Base-by-base conservation (phyloP, 2,329 filamentous ascomycete species). In the Paraphaeosphaeria minitans region DNA sequence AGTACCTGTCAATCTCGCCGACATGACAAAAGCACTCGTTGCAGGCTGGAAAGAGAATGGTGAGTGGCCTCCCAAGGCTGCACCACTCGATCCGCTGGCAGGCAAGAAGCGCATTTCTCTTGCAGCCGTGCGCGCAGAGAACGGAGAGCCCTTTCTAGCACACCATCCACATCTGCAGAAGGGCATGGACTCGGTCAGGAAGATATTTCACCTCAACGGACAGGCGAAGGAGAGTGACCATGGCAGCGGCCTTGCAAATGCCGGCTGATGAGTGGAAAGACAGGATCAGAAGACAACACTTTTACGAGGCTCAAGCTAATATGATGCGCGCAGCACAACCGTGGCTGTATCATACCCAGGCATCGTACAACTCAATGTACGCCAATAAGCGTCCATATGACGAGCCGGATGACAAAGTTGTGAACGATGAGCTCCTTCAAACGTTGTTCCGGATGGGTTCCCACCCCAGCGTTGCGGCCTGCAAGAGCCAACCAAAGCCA, bases 1-100 rank as follows among this genome's bases (percentile, higher is more conserved):
- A 1, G 91, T 96, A 16, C 94, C 94, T 3, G 90, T 97, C 70
- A 97, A 97, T 67, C 84, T 98, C 0, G 80, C 84, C 31, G 92
- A 96, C 67, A 88, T 97, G 80, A 87, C 91, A 22, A 85, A 87
- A 10, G 87, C 91, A 13, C 90, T 94, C 64, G 93, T 98, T 0
- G 84, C 89, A 29, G 94, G 94, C 45, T 97, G 94, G 94, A 96
- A 96, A 76, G 85, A 91, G 42, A 92, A 95, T 68, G 93, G 93
- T 16, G 92, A 97, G 76, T 98, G 94, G 94, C 93, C 94, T 4
- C 92, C 91, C 1, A 86, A 85, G 65, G 75, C 82, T 0, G 79
- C 79, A 19, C 70, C 83, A 48, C 66, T 81, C 47, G 80, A 85
- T 69, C 74, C 82, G 62, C 78, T 78, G 46, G 73, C 78, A 6